Evolutionary conservation across 352 stramenopile genomes (phyloP), one percentile per base, ranked within the genome.

Genomic region (Blastocystis hominis): DNA sequence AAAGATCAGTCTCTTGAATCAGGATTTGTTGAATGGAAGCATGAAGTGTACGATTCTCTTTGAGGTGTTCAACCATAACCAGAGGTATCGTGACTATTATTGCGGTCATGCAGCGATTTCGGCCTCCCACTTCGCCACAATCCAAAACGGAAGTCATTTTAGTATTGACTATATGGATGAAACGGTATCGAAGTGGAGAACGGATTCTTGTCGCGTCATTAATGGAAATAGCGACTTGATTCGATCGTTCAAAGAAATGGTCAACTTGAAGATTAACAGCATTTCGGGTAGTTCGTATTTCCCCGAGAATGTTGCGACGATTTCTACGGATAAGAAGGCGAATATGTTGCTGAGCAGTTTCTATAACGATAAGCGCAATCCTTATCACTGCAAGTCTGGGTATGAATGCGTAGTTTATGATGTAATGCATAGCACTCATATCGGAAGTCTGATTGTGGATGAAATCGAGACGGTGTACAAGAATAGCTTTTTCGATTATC

Each of bases 401-500:
- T 80, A 44, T 5, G 30, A 7, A 42, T 40, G 6, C 5, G 44
- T n/a, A 15, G 62, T 30, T 3, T 30, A 30, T 30, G 3, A 20
- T 13, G 50, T 80, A 44, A 80, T 7, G 20, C 4, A 40, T 64
- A 80, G 70, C 0, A 54, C 46, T 36, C 13, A 30, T 20, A 20
- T 47, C n/a, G 70, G 46, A 4, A 38, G 15, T 62, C n/a, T 80
- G 46, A 62, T 62, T 61, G 6, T 80, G 53, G 20, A 30, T 2
- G 70, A 80, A 20, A 64, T 80, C 9, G 24, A 40, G 20, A 61
- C 46, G 5, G 30, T 61, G 55, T 80, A 80, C 42, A 80, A 80
- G 70, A 61, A 80, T 38, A 66, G 38, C 3, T 80, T 80, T 24
- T 80, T 80, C 42, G 70, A 80, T 47, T 80, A 80, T 42, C 44